A percentile compares a stretch with the other conserved stretches of the same genome.
Evolutionary conservation across 495 filamentous ascomycete genomes (phyloP).

Genomic region (Zalerion maritima): DNA sequence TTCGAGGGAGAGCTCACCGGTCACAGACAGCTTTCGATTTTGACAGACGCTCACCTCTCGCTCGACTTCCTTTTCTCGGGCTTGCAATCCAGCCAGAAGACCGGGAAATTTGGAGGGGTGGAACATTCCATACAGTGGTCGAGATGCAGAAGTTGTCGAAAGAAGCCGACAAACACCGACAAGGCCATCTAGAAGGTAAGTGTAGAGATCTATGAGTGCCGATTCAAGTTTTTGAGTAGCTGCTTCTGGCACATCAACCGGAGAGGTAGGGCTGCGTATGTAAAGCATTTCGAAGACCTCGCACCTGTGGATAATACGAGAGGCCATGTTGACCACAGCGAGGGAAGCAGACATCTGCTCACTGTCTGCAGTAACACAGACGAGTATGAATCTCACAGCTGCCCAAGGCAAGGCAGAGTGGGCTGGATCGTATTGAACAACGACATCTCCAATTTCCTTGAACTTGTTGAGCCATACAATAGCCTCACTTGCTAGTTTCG

Average conservation of each 20-base stretch:
- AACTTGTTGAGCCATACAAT: conserved; percentile 15
- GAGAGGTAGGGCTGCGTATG: no score
- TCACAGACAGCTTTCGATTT: no score
- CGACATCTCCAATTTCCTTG: conserved; percentile 15
- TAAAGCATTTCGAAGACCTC: conserved; percentile 2
- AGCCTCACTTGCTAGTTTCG: conserved; percentile 12
- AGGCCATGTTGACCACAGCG: neutral
- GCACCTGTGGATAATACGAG: conserved; percentile 1
- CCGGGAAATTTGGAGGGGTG: no score
- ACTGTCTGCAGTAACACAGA: conserved; percentile 2
- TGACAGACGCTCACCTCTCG: conserved; percentile 1
- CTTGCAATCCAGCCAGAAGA: conserved; percentile 1
- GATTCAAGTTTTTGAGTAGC: no score
- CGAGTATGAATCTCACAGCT: conserved; percentile 8
- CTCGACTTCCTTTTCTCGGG: conserved; percentile 1
- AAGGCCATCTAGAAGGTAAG: neutral
- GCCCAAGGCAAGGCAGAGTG: conserved; percentile 21
- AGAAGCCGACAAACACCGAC: no score
- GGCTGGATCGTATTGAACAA: conserved; percentile 15
- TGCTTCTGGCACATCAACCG: no score
- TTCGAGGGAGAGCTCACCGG: no score
- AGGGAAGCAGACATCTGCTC: conserved; percentile 3
- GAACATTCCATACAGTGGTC: no score
- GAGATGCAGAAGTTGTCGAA: no score
- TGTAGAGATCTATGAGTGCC: neutral